These are phyloP conservation scores for Larix kaempferi DNA, from an alignment of 75 land plant genomes.

Conservation along the genomic window DNA sequence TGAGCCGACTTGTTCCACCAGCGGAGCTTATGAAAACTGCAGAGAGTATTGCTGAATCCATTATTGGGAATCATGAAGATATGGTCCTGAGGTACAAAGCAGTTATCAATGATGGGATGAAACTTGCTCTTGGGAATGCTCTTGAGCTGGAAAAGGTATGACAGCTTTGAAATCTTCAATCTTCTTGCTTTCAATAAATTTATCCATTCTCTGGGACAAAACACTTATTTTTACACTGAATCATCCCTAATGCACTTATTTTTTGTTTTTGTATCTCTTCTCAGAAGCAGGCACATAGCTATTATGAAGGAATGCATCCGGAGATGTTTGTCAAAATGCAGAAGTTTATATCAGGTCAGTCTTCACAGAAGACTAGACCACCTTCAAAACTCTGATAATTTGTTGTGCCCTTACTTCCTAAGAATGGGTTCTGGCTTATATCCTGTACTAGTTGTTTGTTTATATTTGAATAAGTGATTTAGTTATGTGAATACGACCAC, in stretches of 20 bases:
- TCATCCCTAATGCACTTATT: neutral
- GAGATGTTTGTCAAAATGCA: slow-evolving; percentile 79
- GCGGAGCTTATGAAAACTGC: slow-evolving; percentile 73
- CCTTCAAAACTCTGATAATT: slow-evolving; percentile 42
- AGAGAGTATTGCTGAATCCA: slow-evolving; percentile 61
- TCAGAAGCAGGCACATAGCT: slow-evolving; percentile 73
- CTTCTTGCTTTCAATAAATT: neutral
- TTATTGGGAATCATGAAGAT: slow-evolving; percentile 64
- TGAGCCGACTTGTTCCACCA: slow-evolving; percentile 79
- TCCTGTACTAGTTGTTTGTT: too few species aligned
- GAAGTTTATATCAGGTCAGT: slow-evolving; percentile 62
- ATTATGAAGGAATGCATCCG: slow-evolving; percentile 65
- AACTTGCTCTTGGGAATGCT: slow-evolving; percentile 64
- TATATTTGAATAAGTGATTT: too few species aligned
- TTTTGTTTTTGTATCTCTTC: slow-evolving; percentile 6
- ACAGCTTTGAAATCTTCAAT: neutral
- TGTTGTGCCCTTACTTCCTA: too few species aligned
- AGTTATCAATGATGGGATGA: slow-evolving; percentile 85
- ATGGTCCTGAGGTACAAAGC: slow-evolving; percentile 81
- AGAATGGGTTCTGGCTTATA: too few species aligned
- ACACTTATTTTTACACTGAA: neutral
- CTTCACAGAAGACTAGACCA: slow-evolving; percentile 28
- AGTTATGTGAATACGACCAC: too few species aligned
- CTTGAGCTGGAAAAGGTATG: slow-evolving; percentile 89
- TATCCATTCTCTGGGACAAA: neutral